phyloP scores from a whole-genome alignment of 345 rosid species.

The Eucalyptus globulus region DNA sequence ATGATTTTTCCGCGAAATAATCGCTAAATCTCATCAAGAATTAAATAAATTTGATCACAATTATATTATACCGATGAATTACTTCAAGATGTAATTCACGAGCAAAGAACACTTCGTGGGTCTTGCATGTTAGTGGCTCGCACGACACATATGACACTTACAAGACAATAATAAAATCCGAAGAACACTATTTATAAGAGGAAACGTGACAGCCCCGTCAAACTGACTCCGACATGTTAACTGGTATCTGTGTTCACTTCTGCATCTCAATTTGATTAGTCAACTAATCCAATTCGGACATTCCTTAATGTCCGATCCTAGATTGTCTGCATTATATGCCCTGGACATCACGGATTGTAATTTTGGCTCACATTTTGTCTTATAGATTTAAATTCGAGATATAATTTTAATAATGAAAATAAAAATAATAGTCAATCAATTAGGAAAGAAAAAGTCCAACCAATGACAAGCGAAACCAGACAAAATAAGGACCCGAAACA shows the following conservation, averaged over 20 bases:
- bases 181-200: neutral
- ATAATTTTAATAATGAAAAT: neutral
- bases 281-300: neutral
- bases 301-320: neutral
- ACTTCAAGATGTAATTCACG: neutral
- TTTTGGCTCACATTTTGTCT: neutral
- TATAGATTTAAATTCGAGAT: neutral
- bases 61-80: neutral
- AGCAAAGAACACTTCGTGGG: neutral
- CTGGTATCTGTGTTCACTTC: neutral
- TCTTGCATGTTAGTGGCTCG: neutral
- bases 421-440: neutral
- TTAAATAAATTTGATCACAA: neutral
- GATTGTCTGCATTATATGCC: neutral
- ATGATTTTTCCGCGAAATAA: neutral
- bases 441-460: neutral
- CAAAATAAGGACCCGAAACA: neutral
- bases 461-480: neutral
- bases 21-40: neutral
- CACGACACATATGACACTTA: neutral
- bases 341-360: neutral
- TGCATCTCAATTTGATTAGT: neutral
- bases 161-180: neutral
- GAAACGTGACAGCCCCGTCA: neutral
- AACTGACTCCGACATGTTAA: neutral